These are phyloP conservation scores for Boechera retrofracta DNA, from an alignment of 345 rosid species.

Conservation along the genomic window DNA sequence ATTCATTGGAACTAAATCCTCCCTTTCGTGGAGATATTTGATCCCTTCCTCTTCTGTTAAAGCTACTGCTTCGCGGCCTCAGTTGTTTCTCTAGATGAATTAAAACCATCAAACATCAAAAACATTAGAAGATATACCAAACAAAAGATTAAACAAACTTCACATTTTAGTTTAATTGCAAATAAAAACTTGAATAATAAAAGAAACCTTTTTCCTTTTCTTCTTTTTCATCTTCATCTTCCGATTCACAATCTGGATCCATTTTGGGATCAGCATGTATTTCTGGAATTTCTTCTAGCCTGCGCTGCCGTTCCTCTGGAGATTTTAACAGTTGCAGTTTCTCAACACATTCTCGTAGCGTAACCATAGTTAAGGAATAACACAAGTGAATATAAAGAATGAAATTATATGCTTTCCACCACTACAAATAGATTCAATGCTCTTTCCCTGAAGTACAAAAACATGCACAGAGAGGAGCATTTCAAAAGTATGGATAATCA, in stretches of 20 bases:
- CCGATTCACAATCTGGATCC: slow-evolving; percentile 96
- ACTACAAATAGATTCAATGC: slow-evolving; percentile 16
- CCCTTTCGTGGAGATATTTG: slow-evolving; percentile 80
- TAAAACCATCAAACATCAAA: slow-evolving; percentile 36
- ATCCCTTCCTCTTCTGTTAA: slow-evolving; percentile 75
- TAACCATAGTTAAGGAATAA: slow-evolving; percentile 68
- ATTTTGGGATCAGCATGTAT: slow-evolving; percentile 94
- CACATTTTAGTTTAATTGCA: background rate
- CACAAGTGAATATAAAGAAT: slow-evolving; percentile 4
- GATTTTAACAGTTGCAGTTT: slow-evolving; percentile 91
- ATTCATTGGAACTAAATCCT: slow-evolving; percentile 61
- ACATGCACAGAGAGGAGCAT: slow-evolving; percentile 24
- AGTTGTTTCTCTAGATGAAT: slow-evolving; percentile 58
- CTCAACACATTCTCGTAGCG: slow-evolving; percentile 99
- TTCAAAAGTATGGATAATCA: slow-evolving; percentile 10
- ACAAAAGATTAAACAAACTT: slow-evolving; percentile 23
- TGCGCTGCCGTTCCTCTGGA: slow-evolving; percentile 92
- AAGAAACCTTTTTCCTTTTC: slow-evolving; percentile 72
- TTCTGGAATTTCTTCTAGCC: slow-evolving; percentile 94
- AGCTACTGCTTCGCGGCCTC: slow-evolving; percentile 68
- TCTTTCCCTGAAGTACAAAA: slow-evolving; percentile 23
- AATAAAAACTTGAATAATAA: background rate
- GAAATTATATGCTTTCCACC: slow-evolving; percentile 4
- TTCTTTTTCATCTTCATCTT: slow-evolving; percentile 72
- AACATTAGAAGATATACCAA: slow-evolving; percentile 21